Evolutionary conservation across 805 yeast species (phyloP).

Genomic region (Myxozyma sirexii): DNA sequence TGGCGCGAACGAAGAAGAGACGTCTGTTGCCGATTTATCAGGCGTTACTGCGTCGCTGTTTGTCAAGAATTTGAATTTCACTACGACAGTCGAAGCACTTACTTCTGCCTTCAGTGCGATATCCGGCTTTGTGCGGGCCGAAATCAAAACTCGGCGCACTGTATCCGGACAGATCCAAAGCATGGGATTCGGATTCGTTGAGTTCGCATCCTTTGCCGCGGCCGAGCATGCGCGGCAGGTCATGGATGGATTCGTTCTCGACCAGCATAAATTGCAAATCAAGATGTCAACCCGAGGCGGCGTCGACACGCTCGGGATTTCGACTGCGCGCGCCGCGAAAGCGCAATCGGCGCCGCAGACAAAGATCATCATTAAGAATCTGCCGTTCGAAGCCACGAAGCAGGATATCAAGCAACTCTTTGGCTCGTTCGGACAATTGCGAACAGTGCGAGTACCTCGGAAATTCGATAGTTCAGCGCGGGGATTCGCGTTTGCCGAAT

Average conservation of each 20-base stretch:
- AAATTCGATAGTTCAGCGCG: constrained; percentile 93
- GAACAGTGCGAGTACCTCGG: constrained; percentile 93
- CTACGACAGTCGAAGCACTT: constrained; percentile 65
- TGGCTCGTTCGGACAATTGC: constrained; percentile 91
- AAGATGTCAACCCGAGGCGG: constrained; percentile 79
- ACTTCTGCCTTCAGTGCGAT: constrained; percentile 64
- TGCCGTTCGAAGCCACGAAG: constrained; percentile 94
- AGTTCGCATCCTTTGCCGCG: constrained; percentile 74
- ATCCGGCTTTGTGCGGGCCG: constrained; percentile 79
- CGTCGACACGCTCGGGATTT: constrained; percentile 28
- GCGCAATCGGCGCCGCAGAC: constrained; percentile 41
- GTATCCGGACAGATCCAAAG: constrained; percentile 66
- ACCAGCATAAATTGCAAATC: constrained; percentile 87
- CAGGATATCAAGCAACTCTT: constrained; percentile 90
- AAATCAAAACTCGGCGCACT: constrained; percentile 80
- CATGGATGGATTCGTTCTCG: constrained; percentile 75
- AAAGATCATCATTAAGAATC: constrained; percentile 90
- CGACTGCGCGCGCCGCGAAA: constrained; percentile 28
- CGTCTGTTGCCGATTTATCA: constrained; percentile 41
- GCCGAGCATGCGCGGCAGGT: constrained; percentile 76
- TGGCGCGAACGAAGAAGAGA: constrained; percentile 39
- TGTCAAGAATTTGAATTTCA: constrained; percentile 87
- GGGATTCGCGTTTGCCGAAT: constrained; percentile 98
- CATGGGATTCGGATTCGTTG: constrained; percentile 98
- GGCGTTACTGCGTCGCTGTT: constrained; percentile 78